Conservation (phyloP, 495 filamentous ascomycete species). For the Mytilinidion resinicola region DNA sequence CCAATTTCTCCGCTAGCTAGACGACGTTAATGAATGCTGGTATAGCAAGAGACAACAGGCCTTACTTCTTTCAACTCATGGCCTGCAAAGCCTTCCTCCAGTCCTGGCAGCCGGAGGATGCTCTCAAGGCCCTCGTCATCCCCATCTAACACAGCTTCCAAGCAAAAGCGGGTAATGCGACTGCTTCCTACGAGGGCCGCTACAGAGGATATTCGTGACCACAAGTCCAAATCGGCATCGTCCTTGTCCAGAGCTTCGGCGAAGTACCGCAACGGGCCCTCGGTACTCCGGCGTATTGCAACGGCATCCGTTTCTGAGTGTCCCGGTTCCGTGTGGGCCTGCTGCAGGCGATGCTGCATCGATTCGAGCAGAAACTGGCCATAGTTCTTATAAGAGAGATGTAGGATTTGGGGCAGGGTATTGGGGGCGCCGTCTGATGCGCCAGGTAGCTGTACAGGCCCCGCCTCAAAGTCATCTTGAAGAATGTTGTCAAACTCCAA, state of each 20-base stretch:
- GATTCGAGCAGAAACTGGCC: slow-evolving; percentile 81
- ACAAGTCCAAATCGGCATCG: slow-evolving; percentile 89
- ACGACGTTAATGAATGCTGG: not conserved
- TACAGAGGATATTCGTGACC: slow-evolving; percentile 77
- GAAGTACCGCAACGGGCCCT: slow-evolving; percentile 54
- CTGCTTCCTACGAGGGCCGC: slow-evolving; percentile 67
- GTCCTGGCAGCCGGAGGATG: slow-evolving; percentile 65
- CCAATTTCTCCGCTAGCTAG: slow-evolving; percentile 49
- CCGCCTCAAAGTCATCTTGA: slow-evolving; percentile 29
- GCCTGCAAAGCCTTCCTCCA: slow-evolving; percentile 79
- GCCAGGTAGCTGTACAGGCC: slow-evolving; percentile 35
- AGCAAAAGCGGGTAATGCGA: slow-evolving; percentile 73
- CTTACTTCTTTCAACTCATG: slow-evolving; percentile 59
- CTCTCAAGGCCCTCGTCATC: slow-evolving; percentile 67
- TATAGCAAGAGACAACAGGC: slow-evolving; percentile 29
- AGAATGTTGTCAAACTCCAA: slow-evolving; percentile 40
- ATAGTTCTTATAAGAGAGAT: slow-evolving; percentile 90
- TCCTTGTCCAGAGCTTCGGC: slow-evolving; percentile 76
- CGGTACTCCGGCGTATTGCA: slow-evolving; percentile 10
- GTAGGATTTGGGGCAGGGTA: slow-evolving; percentile 80
- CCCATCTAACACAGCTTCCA: slow-evolving; percentile 84
- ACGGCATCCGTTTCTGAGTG: slow-evolving; percentile 36
- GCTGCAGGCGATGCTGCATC: slow-evolving; percentile 51
- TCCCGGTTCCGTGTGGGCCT: slow-evolving; percentile 13
- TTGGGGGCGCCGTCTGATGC: slow-evolving; percentile 62